phyloP scores from a whole-genome alignment of 768 basidiomycete species.

The Kwoniella heveanensis region DNA sequence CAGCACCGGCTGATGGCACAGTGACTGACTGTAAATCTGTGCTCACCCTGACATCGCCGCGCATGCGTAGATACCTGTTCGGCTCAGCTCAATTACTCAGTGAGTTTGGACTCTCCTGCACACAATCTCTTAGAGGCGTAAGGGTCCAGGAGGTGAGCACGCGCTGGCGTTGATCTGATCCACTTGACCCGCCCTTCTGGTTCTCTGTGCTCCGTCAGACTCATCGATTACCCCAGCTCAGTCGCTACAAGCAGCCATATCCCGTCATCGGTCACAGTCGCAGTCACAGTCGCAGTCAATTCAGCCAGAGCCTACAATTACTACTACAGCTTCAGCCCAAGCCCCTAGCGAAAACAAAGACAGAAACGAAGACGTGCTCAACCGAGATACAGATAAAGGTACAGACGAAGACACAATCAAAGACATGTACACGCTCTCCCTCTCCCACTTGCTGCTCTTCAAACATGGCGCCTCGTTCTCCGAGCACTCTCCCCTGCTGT shows the following conservation, averaged over 20 bases:
- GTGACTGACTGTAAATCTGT: no score
- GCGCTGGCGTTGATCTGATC: no score
- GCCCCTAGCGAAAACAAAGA: no score
- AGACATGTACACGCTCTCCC: constrained; percentile 44
- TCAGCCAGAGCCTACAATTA: background rate
- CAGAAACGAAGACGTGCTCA: no score
- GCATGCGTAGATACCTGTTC: constrained; percentile 66
- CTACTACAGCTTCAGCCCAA: no score
- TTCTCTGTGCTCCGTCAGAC: constrained; percentile 3
- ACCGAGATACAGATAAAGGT: background rate
- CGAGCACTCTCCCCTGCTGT: constrained; percentile 66
- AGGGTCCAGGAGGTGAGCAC: no score
- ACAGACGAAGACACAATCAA: constrained; percentile 14
- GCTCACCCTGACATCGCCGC: no score
- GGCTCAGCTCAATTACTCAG: constrained; percentile 77
- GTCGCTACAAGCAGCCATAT: constrained; percentile 30
- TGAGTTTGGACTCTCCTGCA: no score
- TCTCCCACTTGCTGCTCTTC: constrained; percentile 36
- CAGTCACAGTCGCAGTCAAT: background rate
- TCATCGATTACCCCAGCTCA: constrained; percentile 29
- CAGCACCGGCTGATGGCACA: no score
- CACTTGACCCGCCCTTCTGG: no score
- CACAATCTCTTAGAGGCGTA: no score
- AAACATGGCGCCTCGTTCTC: constrained; percentile 41
- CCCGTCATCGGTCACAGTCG: constrained; percentile 8